Conservation (phyloP, 176 grass and related monocot species). For the Neostapfia colusana region DNA sequence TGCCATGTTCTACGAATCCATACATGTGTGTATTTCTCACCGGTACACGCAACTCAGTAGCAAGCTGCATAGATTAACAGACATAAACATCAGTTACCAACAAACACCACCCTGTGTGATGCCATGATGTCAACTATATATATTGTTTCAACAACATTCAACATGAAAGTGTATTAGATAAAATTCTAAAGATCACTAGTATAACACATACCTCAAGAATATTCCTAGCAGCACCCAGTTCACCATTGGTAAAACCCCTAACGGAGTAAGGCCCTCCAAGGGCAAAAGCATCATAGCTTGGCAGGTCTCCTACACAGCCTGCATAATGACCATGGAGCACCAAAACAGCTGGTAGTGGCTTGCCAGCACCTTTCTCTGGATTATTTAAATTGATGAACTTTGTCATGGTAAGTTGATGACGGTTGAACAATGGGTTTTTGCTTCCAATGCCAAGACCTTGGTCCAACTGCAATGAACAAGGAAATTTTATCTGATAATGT, state of each 20-base stretch:
- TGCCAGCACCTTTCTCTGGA: slow-evolving; percentile 70
- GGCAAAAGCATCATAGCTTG: slow-evolving; percentile 87
- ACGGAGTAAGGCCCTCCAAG: slow-evolving; percentile 93
- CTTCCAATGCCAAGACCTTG: slow-evolving; percentile 94
- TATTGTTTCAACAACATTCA: no score
- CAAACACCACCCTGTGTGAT: no score
- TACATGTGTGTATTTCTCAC: slow-evolving; percentile 67
- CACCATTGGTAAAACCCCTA: slow-evolving; percentile 80
- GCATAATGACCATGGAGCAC: slow-evolving; percentile 90
- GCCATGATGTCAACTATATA: no score
- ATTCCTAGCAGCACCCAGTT: slow-evolving; percentile 87
- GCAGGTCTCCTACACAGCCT: slow-evolving; percentile 86
- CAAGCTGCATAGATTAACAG: slow-evolving; percentile 41
- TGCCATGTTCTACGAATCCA: slow-evolving; percentile 83
- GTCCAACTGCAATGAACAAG: slow-evolving; percentile 59
- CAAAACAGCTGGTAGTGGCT: slow-evolving; percentile 73
- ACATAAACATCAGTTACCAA: no score
- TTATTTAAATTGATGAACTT: slow-evolving; percentile 88
- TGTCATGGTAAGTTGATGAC: slow-evolving; percentile 79
- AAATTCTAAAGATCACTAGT: no score
- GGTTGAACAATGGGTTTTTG: slow-evolving; percentile 93
- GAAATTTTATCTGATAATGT: no score
- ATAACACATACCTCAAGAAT: slow-evolving; percentile 69
- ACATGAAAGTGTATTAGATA: no score
- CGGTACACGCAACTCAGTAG: slow-evolving; percentile 71